These are phyloP conservation scores for Trichoderma sp. DNA, from an alignment of 2,329 filamentous ascomycete genomes.

Conservation along the genomic window DNA sequence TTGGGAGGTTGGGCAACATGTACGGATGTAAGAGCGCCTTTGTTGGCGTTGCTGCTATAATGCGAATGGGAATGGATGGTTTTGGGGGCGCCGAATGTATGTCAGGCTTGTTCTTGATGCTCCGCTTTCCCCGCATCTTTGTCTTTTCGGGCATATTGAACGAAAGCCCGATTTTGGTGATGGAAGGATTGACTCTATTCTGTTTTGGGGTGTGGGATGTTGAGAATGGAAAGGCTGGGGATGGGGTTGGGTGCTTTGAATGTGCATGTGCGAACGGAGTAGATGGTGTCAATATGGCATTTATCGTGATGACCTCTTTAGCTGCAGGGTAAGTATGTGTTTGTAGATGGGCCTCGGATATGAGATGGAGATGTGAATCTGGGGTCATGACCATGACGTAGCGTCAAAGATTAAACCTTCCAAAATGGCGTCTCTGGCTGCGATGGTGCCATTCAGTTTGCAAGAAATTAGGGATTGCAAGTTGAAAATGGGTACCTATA, in stretches of 20 bases:
- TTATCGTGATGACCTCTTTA: not conserved
- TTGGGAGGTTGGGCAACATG: not conserved
- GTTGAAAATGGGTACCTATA: not conserved
- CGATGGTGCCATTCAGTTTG: not conserved
- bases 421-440: not conserved
- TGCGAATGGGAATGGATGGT: not conserved
- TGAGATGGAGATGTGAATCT: not conserved
- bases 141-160: not conserved
- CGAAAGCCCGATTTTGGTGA: not conserved
- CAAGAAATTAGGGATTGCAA: not conserved
- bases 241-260: not conserved
- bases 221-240: not conserved
- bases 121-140: constrained; percentile 15
- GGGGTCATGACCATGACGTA: not conserved
- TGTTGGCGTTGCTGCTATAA: not conserved
- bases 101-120: not conserved
- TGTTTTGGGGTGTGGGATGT: not conserved
- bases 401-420: not conserved
- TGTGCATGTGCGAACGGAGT: not conserved
- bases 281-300: not conserved
- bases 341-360: not conserved
- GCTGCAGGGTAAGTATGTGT: not conserved
- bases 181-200: not conserved
- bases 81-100: not conserved
- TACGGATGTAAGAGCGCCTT: not conserved